phyloP scores from a whole-genome alignment of 805 yeast species.

The Schwanniomyces sp. region DNA sequence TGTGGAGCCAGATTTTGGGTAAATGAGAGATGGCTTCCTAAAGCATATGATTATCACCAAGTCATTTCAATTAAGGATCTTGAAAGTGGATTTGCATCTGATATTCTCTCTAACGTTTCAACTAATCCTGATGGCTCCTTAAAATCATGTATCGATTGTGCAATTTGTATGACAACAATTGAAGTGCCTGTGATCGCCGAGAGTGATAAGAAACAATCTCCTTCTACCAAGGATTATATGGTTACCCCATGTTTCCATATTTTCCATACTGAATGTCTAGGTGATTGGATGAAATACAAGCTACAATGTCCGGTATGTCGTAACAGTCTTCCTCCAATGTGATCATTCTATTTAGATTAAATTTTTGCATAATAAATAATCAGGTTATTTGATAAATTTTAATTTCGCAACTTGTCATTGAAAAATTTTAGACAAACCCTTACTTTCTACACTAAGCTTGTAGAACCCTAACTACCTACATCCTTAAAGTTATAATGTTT shows the following conservation, averaged over 20 bases:
- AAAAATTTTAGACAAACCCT: too few species aligned
- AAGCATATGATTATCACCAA: conserved; percentile 83
- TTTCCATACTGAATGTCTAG: conserved; percentile 87
- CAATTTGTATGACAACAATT: conserved; percentile 86
- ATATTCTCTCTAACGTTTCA: conserved; percentile 40
- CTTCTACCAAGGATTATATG: conserved; percentile 47
- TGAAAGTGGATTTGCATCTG: conserved; percentile 61
- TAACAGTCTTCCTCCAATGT: conserved; percentile 79
- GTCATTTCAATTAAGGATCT: conserved; percentile 56
- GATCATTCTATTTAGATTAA: background rate
- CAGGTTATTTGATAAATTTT: background rate
- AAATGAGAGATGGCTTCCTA: conserved; percentile 72
- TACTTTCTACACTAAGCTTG: too few species aligned
- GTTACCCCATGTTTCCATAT: conserved; percentile 90
- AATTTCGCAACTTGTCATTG: too few species aligned
- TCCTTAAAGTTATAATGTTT: too few species aligned
- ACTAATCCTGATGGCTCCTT: conserved; percentile 20
- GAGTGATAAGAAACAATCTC: conserved; percentile 10
- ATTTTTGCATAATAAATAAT: background rate
- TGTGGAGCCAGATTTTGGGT: conserved; percentile 84
- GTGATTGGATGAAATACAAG: conserved; percentile 90
- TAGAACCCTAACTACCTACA: too few species aligned
- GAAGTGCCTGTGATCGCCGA: conserved; percentile 48
- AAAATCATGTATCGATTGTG: conserved; percentile 65
- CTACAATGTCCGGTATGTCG: conserved; percentile 94